Evolutionary conservation across 805 yeast species (phyloP).

Genomic region (Zygoascus flipseniorum): DNA sequence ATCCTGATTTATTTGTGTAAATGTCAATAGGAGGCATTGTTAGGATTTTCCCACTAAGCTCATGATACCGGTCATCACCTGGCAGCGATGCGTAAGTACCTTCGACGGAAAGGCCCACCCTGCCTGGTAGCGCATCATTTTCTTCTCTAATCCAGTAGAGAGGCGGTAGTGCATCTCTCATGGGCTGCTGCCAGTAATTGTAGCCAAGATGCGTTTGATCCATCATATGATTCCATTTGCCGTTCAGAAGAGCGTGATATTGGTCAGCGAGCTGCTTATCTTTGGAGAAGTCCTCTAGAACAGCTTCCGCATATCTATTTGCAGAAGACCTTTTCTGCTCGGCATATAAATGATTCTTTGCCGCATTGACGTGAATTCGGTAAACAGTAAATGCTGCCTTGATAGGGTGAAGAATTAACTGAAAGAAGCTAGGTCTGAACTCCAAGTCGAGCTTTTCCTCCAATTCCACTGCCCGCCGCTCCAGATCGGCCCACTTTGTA

Average conservation of each 20-base stretch:
- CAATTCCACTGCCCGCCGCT: constrained; percentile 5
- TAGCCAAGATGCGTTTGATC: constrained; percentile 14
- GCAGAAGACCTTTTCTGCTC: constrained; percentile 11
- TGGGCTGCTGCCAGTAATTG: constrained; percentile 13
- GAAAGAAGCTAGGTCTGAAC: constrained; percentile 7
- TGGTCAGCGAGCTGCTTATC: constrained; percentile 6
- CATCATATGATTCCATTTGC: constrained; percentile 15
- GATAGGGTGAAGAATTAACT: constrained; percentile 11
- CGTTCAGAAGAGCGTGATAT: constrained; percentile 10
- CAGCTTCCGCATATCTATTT: constrained; percentile 4
- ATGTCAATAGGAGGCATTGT: constrained; percentile 7
- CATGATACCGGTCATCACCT: constrained; percentile 12
- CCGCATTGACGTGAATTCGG: constrained; percentile 11
- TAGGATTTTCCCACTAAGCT: constrained; percentile 3
- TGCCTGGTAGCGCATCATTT: constrained; percentile 3
- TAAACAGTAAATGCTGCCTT: constrained; percentile 11
- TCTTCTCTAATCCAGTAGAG: constrained; percentile 4
- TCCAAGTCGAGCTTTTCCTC: constrained; percentile 1
- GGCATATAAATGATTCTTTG: constrained; percentile 8
- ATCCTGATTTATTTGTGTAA: constrained; percentile 2
- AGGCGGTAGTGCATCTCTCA: constrained; percentile 11
- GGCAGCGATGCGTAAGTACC: constrained; percentile 12
- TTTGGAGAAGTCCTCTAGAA: not conserved
- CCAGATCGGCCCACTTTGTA: constrained; percentile 5
- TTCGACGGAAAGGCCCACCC: constrained; percentile 7